Evolutionary conservation across 1,284 basidiomycete genomes (phyloP).

Genomic region (Tilletia indica): DNA sequence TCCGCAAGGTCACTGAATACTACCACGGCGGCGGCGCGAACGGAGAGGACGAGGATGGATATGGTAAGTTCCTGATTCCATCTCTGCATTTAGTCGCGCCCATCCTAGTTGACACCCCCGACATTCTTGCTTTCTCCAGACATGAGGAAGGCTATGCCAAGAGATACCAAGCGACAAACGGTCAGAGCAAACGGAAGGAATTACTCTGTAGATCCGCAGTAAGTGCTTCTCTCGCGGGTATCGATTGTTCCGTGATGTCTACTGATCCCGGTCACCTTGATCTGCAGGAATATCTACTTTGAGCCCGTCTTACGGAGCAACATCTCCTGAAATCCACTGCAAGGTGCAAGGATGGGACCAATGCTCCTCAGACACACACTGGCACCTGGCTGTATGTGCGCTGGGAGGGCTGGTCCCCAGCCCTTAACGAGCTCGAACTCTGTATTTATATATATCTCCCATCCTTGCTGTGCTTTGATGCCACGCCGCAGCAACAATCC

Average conservation of each 20-base stretch:
- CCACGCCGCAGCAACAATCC: no score
- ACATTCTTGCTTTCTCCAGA: constrained; percentile 60
- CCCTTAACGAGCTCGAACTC: not conserved
- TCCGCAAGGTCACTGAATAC: constrained; percentile 77
- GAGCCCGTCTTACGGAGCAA: constrained; percentile 8
- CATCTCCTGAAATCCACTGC: not conserved
- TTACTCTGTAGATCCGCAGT: constrained; percentile 43
- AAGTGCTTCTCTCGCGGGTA: constrained; percentile 23
- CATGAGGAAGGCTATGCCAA: constrained; percentile 65
- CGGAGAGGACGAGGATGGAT: constrained; percentile 76
- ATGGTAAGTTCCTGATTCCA: constrained; percentile 65
- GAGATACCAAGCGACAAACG: constrained; percentile 39
- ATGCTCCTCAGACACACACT: no score
- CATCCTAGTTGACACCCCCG: not conserved
- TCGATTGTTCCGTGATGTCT: no score
- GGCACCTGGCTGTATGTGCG: no score
- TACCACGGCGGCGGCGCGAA: constrained; percentile 71
- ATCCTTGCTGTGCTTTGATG: no score
- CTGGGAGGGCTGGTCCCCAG: no score
- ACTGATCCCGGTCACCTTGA: not conserved
- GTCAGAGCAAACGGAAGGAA: constrained; percentile 39
- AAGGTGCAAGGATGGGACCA: not conserved
- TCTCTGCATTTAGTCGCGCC: not conserved
- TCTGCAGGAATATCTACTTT: not conserved
- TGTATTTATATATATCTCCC: not conserved